A percentile compares a stretch with the other conserved stretches of the same genome.
Evolutionary conservation across 169 alveolate genomes (phyloP).

Genomic region (Neospora caninum): DNA sequence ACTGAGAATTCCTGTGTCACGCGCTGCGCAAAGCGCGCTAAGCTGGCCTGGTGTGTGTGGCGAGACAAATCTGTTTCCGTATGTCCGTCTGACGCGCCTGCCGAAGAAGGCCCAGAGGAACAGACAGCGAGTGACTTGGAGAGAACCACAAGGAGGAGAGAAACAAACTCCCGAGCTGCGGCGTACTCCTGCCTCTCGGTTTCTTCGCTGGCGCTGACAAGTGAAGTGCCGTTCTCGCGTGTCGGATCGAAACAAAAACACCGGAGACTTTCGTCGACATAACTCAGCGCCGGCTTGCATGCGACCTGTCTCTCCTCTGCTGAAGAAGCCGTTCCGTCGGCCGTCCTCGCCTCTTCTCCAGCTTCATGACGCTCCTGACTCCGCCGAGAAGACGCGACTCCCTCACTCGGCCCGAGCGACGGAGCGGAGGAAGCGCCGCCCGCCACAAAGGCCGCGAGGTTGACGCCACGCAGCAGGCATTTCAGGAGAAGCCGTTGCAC

Average conservation of each 20-base stretch:
- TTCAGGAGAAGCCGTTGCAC: constrained; percentile 3
- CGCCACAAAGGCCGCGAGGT: background rate
- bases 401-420: background rate
- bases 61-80: background rate
- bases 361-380: no score
- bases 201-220: background rate
- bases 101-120: no score
- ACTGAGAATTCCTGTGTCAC: background rate
- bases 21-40: background rate
- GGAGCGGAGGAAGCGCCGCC: background rate
- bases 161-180: background rate
- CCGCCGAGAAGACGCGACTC: no score
- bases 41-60: background rate
- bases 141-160: background rate
- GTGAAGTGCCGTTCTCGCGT: background rate
- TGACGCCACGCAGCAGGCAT: background rate
- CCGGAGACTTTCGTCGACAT: background rate
- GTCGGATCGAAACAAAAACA: background rate
- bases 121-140: background rate
- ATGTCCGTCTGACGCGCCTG: background rate
- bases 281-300: no score
- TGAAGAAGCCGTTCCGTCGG: no score
- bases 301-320: no score
- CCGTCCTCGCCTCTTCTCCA: no score
- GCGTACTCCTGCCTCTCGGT: background rate